A percentile compares a stretch with the other conserved stretches of the same genome.
phyloP scores from a whole-genome alignment of 1,284 basidiomycete genomes.

The Amylostereum chailletii region DNA sequence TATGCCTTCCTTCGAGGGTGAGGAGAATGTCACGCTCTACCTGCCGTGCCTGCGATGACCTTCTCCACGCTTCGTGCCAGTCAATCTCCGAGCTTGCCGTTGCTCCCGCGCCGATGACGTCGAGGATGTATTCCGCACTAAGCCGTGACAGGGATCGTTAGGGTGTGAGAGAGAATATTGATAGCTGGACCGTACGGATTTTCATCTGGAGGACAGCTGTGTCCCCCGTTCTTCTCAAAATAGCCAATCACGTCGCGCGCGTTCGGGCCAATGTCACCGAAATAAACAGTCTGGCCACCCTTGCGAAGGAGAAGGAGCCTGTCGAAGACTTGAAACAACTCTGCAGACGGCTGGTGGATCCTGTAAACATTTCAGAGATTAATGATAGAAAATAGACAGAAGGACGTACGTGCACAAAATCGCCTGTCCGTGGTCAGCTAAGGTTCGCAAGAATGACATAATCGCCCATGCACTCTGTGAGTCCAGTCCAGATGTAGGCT shows the following conservation, averaged over 20 bases:
- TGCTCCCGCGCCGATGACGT: constrained; percentile 28
- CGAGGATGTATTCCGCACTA: constrained; percentile 44
- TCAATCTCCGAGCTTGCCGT: not conserved
- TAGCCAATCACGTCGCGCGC: constrained; percentile 24
- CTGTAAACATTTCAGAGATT: not conserved
- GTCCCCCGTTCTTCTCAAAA: constrained; percentile 18
- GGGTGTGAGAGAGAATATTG: constrained; percentile 1
- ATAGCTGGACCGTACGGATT: constrained; percentile 39
- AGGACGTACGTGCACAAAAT: not conserved
- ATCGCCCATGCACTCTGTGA: constrained; percentile 70
- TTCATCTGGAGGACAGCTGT: constrained; percentile 52
- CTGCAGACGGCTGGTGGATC: not conserved
- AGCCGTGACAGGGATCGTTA: constrained; percentile 24
- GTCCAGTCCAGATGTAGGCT: constrained; percentile 46
- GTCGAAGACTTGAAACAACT: not conserved
- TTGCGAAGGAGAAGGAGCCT: constrained; percentile 16
- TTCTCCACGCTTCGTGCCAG: not conserved
- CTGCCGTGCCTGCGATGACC: not conserved
- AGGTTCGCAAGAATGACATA: not conserved
- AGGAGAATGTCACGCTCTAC: not conserved
- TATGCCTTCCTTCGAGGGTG: not conserved
- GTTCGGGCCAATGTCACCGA: not conserved
- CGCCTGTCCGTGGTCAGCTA: not conserved
- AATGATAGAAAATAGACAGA: too few species aligned
- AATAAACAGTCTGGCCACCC: constrained; percentile 5